These are phyloP conservation scores for Petunia axillaris DNA, from an alignment of 257 asterid genomes.

Conservation along the genomic window DNA sequence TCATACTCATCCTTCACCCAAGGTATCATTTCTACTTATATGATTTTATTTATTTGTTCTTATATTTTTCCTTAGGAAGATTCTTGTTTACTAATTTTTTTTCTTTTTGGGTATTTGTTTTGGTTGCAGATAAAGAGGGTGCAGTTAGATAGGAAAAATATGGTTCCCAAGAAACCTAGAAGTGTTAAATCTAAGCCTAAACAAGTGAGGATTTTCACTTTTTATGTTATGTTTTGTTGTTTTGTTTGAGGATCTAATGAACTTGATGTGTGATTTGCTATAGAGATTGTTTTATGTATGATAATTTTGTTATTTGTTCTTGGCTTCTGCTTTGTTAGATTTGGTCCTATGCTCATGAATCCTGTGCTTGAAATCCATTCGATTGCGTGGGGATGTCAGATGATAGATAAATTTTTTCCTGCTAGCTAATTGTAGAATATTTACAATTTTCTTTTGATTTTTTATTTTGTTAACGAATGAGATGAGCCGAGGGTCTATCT, in stretches of 20 bases:
- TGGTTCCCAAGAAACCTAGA: constrained; percentile 42
- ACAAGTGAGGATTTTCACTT: constrained; percentile 40
- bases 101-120: constrained; percentile 23
- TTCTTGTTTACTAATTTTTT: not conserved
- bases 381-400: constrained; percentile 5
- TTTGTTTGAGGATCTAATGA: constrained; percentile 38
- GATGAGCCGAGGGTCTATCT: not conserved
- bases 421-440: not conserved
- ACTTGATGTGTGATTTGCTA: constrained; percentile 24
- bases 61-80: not conserved
- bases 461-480: not conserved
- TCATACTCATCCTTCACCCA: constrained; percentile 36
- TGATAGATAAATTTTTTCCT: not conserved
- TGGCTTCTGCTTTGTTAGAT: constrained; percentile 17
- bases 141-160: constrained; percentile 45
- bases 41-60: not conserved
- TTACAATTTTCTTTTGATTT: not conserved
- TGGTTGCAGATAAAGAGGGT: constrained; percentile 30
- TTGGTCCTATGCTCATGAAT: not conserved
- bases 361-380: not conserved
- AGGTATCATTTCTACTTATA: not conserved
- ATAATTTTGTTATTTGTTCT: constrained; percentile 18
- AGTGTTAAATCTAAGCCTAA: constrained; percentile 56
- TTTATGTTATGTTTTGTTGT: not conserved
- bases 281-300: not conserved